phyloP scores from a whole-genome alignment of 306 rosid genomes.

The Mimosa pudica region DNA sequence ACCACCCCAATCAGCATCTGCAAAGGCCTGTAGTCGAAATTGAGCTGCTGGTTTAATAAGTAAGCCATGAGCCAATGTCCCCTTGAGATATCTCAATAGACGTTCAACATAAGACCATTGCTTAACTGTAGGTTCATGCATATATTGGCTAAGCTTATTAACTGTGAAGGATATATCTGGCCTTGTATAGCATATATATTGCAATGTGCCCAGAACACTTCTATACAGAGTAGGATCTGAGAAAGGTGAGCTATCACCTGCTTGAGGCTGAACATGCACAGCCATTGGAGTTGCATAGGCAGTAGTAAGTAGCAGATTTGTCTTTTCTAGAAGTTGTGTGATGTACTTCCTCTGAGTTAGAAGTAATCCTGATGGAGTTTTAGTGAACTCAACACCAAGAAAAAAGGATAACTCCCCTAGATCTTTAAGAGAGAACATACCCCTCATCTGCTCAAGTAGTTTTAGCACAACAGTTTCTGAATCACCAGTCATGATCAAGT shows the following conservation, averaged over 20 bases:
- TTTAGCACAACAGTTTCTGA: fast-evolving
- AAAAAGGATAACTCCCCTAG: not conserved
- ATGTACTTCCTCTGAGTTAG: not conserved
- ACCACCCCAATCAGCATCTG: not conserved
- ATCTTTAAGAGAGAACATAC: not conserved
- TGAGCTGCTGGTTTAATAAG: not conserved
- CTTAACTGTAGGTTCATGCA: not conserved
- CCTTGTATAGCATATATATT: not conserved
- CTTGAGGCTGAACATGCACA: too few relatives aligned
- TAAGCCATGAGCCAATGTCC: not conserved
- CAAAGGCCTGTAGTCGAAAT: not conserved
- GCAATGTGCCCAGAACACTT: not conserved
- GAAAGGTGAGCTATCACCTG: not conserved
- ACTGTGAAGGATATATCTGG: not conserved
- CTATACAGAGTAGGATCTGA: not conserved
- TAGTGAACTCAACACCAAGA: not conserved
- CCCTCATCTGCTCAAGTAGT: fast-evolving
- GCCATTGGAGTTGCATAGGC: not conserved
- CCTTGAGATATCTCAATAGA: not conserved
- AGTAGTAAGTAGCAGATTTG: fast-evolving
- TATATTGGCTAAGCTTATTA: not conserved
- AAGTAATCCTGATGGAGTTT: fast-evolving
- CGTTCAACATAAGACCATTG: not conserved
- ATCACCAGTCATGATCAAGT: not conserved
- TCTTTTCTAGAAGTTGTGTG: not conserved